Percentiles rank a stretch among this genome's conserved stretches.
phyloP scores from a whole-genome alignment of 352 stramenopile genomes.

The Phytophthora foliorum region DNA sequence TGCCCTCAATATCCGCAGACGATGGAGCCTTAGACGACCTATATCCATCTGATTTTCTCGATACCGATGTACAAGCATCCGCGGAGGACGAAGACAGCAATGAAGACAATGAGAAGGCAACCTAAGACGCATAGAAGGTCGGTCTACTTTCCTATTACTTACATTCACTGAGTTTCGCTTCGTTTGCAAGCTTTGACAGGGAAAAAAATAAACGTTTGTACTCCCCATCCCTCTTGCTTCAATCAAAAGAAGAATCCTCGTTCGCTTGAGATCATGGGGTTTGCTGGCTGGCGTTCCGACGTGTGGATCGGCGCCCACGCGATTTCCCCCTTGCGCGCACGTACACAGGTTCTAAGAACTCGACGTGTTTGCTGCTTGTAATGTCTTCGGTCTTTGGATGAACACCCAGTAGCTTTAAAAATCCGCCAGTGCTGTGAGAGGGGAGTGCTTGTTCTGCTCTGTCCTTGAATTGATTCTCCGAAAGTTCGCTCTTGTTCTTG shows the following conservation, averaged over 20 bases:
- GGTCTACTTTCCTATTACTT: conserved; percentile 27
- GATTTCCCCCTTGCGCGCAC: conserved; percentile 40
- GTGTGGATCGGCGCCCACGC: conserved; percentile 22
- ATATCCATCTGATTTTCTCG: conserved; percentile 37
- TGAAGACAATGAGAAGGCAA: conserved; percentile 8
- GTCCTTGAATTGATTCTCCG: conserved; percentile 21
- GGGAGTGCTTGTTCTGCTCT: conserved; percentile 1
- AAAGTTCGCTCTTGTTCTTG: conserved; percentile 34
- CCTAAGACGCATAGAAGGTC: not conserved
- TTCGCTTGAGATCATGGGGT: conserved; percentile 15
- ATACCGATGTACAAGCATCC: conserved; percentile 19
- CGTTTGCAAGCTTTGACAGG: not conserved
- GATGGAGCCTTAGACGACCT: conserved; percentile 25
- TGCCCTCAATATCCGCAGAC: not conserved
- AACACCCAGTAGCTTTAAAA: conserved; percentile 52
- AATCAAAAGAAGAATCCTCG: conserved; percentile 10
- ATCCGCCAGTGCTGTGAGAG: conserved; percentile 23
- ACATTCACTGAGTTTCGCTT: conserved; percentile 10
- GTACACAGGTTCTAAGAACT: conserved; percentile 68
- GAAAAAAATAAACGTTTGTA: conserved; percentile 10
- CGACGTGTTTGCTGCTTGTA: conserved; percentile 49
- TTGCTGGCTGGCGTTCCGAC: conserved; percentile 24
- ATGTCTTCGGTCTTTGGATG: conserved; percentile 26
- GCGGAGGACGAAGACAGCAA: conserved; percentile 3
- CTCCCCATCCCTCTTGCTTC: conserved; percentile 11